phyloP scores from a whole-genome alignment of 768 basidiomycete genomes.

The Leccinum sublutescens region DNA sequence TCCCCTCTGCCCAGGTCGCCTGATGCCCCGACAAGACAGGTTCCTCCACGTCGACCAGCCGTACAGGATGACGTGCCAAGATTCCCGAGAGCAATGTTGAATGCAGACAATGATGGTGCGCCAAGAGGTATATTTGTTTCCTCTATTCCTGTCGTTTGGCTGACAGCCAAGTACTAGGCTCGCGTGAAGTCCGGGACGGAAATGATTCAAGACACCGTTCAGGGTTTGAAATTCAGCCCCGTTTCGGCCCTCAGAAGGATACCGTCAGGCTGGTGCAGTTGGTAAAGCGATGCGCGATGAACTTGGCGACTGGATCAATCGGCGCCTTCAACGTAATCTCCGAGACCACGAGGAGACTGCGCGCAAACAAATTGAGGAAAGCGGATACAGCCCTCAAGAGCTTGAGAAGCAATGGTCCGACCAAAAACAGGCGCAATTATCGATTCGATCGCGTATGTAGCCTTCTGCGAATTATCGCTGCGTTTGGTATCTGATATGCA shows the following conservation, averaged over 20 bases:
- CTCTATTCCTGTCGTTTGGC: background rate
- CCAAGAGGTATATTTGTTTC: conserved; percentile 12
- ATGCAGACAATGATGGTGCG: conserved; percentile 19
- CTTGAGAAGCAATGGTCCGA: too few relatives aligned
- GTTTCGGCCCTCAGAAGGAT: conserved; percentile 19
- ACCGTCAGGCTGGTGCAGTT: too few relatives aligned
- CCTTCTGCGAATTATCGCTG: too few relatives aligned
- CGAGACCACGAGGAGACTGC: too few relatives aligned
- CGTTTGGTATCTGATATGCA: too few relatives aligned
- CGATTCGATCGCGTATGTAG: too few relatives aligned
- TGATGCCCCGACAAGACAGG: conserved; percentile 18
- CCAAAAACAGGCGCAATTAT: too few relatives aligned
- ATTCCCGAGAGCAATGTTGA: conserved; percentile 39
- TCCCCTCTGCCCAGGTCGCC: conserved; percentile 19
- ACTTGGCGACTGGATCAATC: too few relatives aligned
- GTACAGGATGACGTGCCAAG: conserved; percentile 30
- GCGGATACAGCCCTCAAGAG: too few relatives aligned
- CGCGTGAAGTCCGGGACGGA: conserved; percentile 21
- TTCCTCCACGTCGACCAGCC: conserved; percentile 15
- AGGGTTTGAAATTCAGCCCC: conserved; percentile 13
- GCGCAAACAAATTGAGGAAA: too few relatives aligned
- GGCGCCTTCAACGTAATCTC: too few relatives aligned
- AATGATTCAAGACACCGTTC: conserved; percentile 20
- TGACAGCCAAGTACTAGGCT: conserved; percentile 5
- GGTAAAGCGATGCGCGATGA: too few relatives aligned